Base-by-base conservation (phyloP, 495 filamentous ascomycete species). In the Entonaema liquescens region DNA sequence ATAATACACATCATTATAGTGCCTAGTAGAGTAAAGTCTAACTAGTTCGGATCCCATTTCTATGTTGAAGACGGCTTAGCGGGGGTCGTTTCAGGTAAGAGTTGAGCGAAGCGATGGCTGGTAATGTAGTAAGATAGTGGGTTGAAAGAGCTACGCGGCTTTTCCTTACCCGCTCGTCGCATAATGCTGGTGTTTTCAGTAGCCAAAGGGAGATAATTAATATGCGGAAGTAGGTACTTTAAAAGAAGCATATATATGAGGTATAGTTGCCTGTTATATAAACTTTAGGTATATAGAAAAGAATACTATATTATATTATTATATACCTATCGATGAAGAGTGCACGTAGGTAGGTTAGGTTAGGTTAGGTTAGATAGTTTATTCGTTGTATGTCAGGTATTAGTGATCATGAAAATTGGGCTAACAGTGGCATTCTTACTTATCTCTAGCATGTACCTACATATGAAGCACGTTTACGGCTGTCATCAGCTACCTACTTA, bases 71-170 rank as follows among this genome's bases (percentile, higher is more conserved):
- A 50, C 13, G 21, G 12, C 23, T 23, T 25, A 11, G 42, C 23
- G 23, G 28, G 63, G 38, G 29, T 28, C 9, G 56, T 40, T 26
- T 42, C 17, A 40, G 36, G 33, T 54, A 50, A 35, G 12, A 28
- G 57, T 50, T 35, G 53, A 40, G 52, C 31, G 38, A 65, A 52
- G 19, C 35, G 44, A 28, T 60, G 19, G 55, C 53, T 59, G 47
- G 55, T 49, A n/a, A 12, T 13, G 21, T 52, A 60, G 21, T 42
- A 63, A 54, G 52, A 21, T 63, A n/a, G 42, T 53, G 19, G 33
- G 36, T 61, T 55, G 36, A 44, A 44, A 64, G 54, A 44, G 60
- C 54, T 64, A 44, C 38, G 44, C 47, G 47, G 56, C 55, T 65
- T 49, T 26, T 58, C 23, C 61, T 53, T 29, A 57, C 28, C 56